Base-by-base conservation (phyloP, 306 rosid species). In the Rosa chinensis region DNA sequence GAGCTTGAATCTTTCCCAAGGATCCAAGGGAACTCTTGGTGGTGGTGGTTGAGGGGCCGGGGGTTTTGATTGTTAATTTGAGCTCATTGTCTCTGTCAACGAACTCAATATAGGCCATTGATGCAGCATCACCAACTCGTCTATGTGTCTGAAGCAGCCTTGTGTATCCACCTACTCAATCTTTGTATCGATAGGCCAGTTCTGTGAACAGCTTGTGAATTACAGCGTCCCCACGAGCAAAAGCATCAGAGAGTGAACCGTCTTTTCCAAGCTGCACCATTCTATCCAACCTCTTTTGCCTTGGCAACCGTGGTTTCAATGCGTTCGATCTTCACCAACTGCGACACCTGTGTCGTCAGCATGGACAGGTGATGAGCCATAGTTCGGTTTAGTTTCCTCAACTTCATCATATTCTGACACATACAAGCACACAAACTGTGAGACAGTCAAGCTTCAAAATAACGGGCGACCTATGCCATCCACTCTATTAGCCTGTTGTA, bases 301-400 rank as follows among this genome's bases (percentile, higher is more conserved):
- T 92, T 94, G 77, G 95, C 86, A 72, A 92, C 87, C 64, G 97
- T 94, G 75, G 99, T 94, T 92, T 94, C 99, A 17, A 94, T 92
- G 17, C 99, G 95, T 82, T 94, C 95, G 63, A 92, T 93, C 90
- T 89, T 94, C 83, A 94, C 97, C 87, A 94, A 74, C 84, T 94
- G 97, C 49, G 99, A 94, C 4, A 94, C 97, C 97, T 92, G 89
- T 32, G 97, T 94, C 85, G 95, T 92, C 66, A 94, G 90, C 98
- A 94, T 89, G 81, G 98, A 87, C 84, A 94, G 81, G 11, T 95
- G 92, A 59, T 94, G 97, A 67, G 79, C 92, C 6, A 90, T 70
- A 3, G 87, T 88, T 70, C 99, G 92, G 80, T 85, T 83, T 0
- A 92, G 89, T 86, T 92, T 92, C 86, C 99, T 88, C 77, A 94